Conservation (phyloP, 371 early-diverging fungal species). For the Apophysomyces elegans region DNA sequence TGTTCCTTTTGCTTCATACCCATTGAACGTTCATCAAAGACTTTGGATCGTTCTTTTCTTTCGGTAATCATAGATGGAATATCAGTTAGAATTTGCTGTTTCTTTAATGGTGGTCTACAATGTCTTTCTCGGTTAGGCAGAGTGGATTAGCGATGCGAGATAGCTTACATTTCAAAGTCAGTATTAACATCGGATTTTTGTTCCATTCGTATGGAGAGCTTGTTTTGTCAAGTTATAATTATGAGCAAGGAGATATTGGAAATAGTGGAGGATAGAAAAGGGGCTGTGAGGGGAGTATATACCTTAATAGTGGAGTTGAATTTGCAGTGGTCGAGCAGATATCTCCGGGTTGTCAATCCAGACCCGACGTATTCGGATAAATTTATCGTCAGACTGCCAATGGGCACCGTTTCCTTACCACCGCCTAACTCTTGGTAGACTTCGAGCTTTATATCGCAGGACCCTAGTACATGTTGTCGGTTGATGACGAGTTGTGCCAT, state of each 20-base stretch:
- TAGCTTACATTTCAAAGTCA: conserved; percentile 36
- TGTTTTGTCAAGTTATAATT: background rate
- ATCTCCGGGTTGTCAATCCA: conserved; percentile 38
- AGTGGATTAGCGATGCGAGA: background rate
- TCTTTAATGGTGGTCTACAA: conserved; percentile 42
- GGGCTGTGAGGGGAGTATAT: background rate
- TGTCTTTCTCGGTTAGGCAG: too few relatives aligned
- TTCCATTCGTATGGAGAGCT: conserved; percentile 43
- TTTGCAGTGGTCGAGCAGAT: conserved; percentile 51
- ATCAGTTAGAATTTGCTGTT: conserved; percentile 43
- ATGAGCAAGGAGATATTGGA: background rate
- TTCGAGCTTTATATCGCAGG: conserved; percentile 63
- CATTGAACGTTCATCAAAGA: conserved; percentile 27
- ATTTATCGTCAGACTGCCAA: conserved; percentile 54
- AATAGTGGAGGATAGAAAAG: background rate
- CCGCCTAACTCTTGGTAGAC: conserved; percentile 66
- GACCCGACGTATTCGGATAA: conserved; percentile 50
- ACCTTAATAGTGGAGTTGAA: conserved; percentile 55
- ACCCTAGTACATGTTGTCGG: conserved; percentile 57
- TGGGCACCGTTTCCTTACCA: conserved; percentile 49
- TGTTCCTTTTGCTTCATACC: conserved; percentile 16
- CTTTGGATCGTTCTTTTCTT: conserved; percentile 56
- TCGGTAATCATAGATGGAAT: conserved; percentile 45
- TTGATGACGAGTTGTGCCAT: conserved; percentile 52
- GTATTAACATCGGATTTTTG: conserved; percentile 31